phyloP scores from a whole-genome alignment of 371 early-diverging fungal species.

The Rhizopus sp. region DNA sequence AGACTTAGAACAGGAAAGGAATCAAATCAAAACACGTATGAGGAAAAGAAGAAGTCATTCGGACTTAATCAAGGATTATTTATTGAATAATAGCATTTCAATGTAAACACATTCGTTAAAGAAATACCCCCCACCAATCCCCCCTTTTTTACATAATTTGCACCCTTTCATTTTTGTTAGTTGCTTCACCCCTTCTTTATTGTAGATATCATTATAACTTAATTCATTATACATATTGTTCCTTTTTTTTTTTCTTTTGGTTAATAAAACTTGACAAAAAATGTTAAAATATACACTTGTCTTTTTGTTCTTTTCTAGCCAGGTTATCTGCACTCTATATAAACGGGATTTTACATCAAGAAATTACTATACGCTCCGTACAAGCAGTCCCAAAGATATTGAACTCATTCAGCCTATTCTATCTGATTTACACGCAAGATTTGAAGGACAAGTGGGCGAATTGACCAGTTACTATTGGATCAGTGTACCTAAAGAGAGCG shows the following conservation, averaged over 20 bases:
- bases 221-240: neutral
- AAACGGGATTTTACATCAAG: constrained; percentile 35
- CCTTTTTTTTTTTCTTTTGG: neutral
- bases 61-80: constrained; percentile 7
- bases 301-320: neutral
- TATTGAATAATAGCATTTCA: constrained; percentile 2
- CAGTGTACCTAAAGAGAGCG: constrained; percentile 34
- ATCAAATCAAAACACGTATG: constrained; percentile 20
- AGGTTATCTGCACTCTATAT: neutral
- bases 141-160: neutral
- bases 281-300: neutral
- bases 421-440: constrained; percentile 43
- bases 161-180: neutral
- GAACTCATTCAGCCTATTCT: constrained; percentile 34
- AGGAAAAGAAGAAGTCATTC: constrained; percentile 21
- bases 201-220: neutral
- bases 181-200: neutral
- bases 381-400: constrained; percentile 30
- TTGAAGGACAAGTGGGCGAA: constrained; percentile 71
- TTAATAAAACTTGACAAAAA: neutral
- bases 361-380: constrained; percentile 53
- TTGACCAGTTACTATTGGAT: constrained; percentile 64
- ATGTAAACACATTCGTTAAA: constrained; percentile 3
- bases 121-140: constrained; percentile 3
- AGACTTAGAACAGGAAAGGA: constrained; percentile 14